A percentile compares a stretch with the other conserved stretches of the same genome.
Conservation (phyloP, 495 filamentous ascomycete genomes). For the Xylaria scruposa region DNA sequence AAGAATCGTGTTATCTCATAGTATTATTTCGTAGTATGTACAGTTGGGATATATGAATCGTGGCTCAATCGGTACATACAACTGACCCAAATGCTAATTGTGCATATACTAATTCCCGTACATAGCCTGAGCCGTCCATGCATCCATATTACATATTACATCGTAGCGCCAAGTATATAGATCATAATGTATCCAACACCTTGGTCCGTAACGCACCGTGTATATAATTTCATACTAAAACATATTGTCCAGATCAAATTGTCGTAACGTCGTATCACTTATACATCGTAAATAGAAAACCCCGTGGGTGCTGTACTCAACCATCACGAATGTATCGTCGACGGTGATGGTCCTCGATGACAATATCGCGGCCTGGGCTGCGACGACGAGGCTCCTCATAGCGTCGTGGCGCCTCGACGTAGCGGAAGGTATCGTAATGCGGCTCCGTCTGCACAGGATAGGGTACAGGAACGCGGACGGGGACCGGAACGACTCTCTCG, state of each 20-base stretch:
- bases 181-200: slow-evolving; percentile 1
- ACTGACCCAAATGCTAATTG: slow-evolving; percentile 6
- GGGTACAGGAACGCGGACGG: slow-evolving; percentile 45
- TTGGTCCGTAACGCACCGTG: not conserved
- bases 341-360: slow-evolving; percentile 40
- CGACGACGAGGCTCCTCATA: slow-evolving; percentile 33
- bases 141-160: slow-evolving; percentile 2
- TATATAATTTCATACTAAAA: slow-evolving; percentile 1
- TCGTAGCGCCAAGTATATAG: not conserved
- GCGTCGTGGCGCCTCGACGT: slow-evolving; percentile 52
- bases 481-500: slow-evolving; percentile 50
- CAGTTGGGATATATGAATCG: not conserved
- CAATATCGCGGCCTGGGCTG: slow-evolving; percentile 39
- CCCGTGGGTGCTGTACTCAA: not conserved
- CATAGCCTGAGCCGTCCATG: not conserved
- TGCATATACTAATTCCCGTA: not conserved
- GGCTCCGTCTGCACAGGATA: slow-evolving; percentile 42
- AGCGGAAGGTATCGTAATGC: slow-evolving; percentile 54
- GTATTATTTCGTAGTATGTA: slow-evolving; percentile 2
- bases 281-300: not conserved
- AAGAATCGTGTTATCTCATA: not conserved
- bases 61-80: not conserved
- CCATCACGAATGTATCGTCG: slow-evolving; percentile 35
- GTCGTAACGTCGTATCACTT: slow-evolving; percentile 8
- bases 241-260: not conserved